Base-by-base conservation (phyloP, 768 basidiomycete species). In the Udeniomyces megalosporus region DNA sequence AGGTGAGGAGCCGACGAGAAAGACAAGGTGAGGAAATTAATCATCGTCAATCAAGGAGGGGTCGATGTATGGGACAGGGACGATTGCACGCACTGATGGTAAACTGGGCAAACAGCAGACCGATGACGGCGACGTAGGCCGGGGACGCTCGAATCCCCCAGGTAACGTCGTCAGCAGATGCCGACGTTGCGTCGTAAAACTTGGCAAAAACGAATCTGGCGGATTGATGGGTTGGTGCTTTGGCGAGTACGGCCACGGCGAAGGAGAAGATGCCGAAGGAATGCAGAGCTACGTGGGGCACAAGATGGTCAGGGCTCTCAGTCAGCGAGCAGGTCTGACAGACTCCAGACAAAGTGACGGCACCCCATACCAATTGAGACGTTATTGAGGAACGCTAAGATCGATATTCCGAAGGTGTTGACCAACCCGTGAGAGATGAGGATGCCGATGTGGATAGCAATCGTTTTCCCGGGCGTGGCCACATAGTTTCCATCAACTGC, bases 401-500 rank as follows among this genome's bases (percentile, higher is more conserved):
- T 68, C 42, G 77, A 78, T 51, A 69, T 29, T 83, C 84, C 65
- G 67, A 87, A 86, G 0, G 84, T 84, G 72, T 86, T 87, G 66
- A 83, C 83, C 2, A 83, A 71, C 20, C 82, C 79, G 75, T 85
- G 85, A 1, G 77, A 75, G 64, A 82, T 71, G 8, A 88, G 76
- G 0, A 88, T 80, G 0, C 79, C 85, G 0, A 85, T 84, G 67
- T 84, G 85, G 48, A 77, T 77, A 66, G 84, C 85, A 49, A 86
- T 82, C 0, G 78, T 83, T 0, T 78, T 82, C 1, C 78, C 79
- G 0, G 82, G 71, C 1, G 77, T 79, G 0, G 82, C 80, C 3
- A 75, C 78, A 68, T 82, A 87, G 62, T 74, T 75, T 12, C 80
- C 80, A 57, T 79, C 78, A 54, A 86, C 73, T 0, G 82, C 82